Base-by-base conservation (phyloP, 2,329 filamentous ascomycete genomes). In the Chalara sp. region DNA sequence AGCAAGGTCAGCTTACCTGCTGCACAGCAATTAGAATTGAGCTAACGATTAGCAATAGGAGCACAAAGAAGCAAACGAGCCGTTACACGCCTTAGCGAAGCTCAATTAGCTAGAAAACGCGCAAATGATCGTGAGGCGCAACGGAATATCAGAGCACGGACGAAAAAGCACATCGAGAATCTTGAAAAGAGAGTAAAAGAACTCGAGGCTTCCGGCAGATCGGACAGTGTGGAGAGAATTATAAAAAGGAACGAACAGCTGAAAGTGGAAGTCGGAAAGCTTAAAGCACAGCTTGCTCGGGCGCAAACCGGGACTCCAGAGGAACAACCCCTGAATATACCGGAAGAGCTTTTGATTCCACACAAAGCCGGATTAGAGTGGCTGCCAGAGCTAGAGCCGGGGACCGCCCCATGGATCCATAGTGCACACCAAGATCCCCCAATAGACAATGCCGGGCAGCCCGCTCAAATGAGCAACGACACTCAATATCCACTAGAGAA, bases 71-170 rank as follows among this genome's bases (percentile, higher is more conserved):
- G 78, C 47, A 80, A 86, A 51, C 81, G 89, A 60, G 90, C 88
- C 54, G 89, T 95, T 51, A 89, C 89, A 58, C 92, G 89, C 65
- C 77, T 95, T 65, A 95, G 88, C 32, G 87, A 89, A 21, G 87
- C 90, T 55, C 90, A 96, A 70, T 79, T 96, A 52, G 88, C 86
- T 40, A 86, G 90, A 66, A 96, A 96, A 75, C 80, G 90, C 57
- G 88, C 88, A 65, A 95, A 95, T 72, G 90, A 96, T 68, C 81
- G 90, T 56, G 89, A 95, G 69, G 89, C 90, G 43, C 90, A 96
- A 70, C 81, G 90, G 45, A 89, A 89, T 46, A 96, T 95, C 57
- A 78, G 90, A 47, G 87, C 89, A 67, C 79, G 90, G 59, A 95
- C 89, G 39, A 92, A 90, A 71, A 81, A 87, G 65, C 87, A 89